A percentile compares a stretch with the other conserved stretches of the same genome.
Conservation (phyloP, 2,329 filamentous ascomycete genomes). For the Bertia moriformis region DNA sequence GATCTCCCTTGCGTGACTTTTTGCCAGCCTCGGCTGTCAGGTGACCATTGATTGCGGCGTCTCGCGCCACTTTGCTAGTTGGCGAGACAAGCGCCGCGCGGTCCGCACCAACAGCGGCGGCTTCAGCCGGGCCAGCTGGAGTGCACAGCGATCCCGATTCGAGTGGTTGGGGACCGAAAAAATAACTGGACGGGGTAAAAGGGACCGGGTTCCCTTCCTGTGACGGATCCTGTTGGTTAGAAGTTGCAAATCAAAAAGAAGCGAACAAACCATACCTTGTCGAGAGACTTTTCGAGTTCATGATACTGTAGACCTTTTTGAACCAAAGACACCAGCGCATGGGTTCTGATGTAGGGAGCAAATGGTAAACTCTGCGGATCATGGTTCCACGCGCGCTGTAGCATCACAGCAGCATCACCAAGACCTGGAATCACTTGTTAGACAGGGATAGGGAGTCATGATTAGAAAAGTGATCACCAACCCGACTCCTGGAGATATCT, state of each 20-base stretch:
- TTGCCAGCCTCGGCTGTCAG: neutral
- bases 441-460: constrained; percentile 1
- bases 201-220: neutral
- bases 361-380: constrained; percentile 47
- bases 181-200: neutral
- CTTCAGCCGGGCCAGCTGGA: neutral
- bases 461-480: constrained; percentile 13
- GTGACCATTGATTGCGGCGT: neutral
- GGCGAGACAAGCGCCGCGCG: neutral
- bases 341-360: constrained; percentile 39
- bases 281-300: constrained; percentile 29
- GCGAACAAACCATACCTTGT: constrained; percentile 29
- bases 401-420: constrained; percentile 41
- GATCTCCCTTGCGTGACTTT: neutral
- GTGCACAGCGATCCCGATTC: neutral
- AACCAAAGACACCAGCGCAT: constrained; percentile 44
- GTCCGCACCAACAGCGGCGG: neutral
- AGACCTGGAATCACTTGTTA: constrained; percentile 23
- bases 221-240: neutral
- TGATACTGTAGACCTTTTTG: constrained; percentile 46
- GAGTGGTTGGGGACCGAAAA: neutral
- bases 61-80: neutral
- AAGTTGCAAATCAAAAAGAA: no score
- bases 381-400: constrained; percentile 47
- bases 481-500: constrained; percentile 40